Conservation (phyloP, 768 basidiomycete genomes). For the Mrakia hoshinonis region DNA sequence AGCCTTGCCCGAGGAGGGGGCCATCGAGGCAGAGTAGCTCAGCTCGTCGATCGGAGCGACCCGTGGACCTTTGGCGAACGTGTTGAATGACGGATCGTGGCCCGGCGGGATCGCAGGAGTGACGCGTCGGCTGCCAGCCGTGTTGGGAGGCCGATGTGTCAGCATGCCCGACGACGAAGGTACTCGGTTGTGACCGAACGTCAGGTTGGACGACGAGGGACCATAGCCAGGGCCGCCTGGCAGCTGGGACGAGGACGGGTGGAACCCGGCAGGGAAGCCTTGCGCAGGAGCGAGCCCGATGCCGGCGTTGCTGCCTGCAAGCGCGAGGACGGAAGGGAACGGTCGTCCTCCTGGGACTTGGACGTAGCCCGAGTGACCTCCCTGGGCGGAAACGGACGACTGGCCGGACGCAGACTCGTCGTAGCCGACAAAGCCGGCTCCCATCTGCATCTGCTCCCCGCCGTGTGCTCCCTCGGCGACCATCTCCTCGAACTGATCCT, state of each 20-base stretch:
- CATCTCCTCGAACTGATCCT: neutral
- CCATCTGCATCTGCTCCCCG: neutral
- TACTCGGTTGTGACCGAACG: too few species aligned
- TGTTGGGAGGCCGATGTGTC: neutral
- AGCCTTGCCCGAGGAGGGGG: neutral
- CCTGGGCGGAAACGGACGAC: too few species aligned
- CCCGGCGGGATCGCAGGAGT: neutral
- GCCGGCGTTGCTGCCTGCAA: neutral
- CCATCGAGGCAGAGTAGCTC: neutral
- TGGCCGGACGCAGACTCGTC: neutral
- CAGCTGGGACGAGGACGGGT: neutral
- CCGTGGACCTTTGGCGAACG: neutral
- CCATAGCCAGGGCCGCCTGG: neutral
- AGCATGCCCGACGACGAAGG: neutral
- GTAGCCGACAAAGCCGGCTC: neutral
- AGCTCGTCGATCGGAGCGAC: constrained; percentile 1
- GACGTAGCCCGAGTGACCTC: too few species aligned
- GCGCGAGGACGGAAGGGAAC: constrained; percentile 3
- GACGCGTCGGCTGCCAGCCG: neutral
- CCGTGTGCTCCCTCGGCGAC: neutral
- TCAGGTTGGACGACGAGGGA: neutral
- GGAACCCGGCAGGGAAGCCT: neutral
- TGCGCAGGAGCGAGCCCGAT: neutral
- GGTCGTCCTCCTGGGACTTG: neutral
- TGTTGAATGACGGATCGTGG: constrained; percentile 1